Conservation (phyloP, 2,329 filamentous ascomycete species). For the Zymoseptoria pseudotritici region DNA sequence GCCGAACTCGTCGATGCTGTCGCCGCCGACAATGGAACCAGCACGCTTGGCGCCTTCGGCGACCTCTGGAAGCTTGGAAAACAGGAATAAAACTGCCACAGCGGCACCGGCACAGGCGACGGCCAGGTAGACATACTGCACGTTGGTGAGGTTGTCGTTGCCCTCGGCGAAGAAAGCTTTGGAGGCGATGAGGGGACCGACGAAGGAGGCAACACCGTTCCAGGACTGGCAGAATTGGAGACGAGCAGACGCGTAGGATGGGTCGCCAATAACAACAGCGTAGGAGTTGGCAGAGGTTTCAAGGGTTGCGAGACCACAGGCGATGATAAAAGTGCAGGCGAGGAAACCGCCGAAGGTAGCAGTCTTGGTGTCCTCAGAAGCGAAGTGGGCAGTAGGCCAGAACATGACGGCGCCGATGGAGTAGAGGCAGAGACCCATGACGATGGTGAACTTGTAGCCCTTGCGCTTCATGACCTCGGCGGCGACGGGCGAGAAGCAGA, state of each 20-base stretch:
- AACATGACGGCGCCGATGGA: constrained; percentile 33
- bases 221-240: constrained; percentile 35
- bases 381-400: constrained; percentile 33
- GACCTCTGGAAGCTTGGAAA: constrained; percentile 33
- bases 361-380: constrained; percentile 21
- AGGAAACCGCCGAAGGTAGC: constrained; percentile 33
- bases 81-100: constrained; percentile 31
- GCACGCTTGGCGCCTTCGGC: constrained; percentile 20
- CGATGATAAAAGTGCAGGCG: constrained; percentile 33
- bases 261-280: constrained; percentile 32
- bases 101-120: constrained; percentile 32
- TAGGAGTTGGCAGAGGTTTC: constrained; percentile 35
- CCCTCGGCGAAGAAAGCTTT: constrained; percentile 33
- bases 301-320: constrained; percentile 34
- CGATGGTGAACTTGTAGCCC: constrained; percentile 40
- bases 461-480: constrained; percentile 38
- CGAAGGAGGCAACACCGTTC: constrained; percentile 34
- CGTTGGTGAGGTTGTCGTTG: constrained; percentile 30
- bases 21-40: constrained; percentile 23
- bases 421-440: constrained; percentile 34
- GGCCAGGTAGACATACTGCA: constrained; percentile 34
- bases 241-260: constrained; percentile 30
- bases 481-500: constrained; percentile 36
- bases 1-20: constrained; percentile 26
- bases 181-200: constrained; percentile 33